These are phyloP conservation scores for Purpureocillium takamizusanense DNA, from an alignment of 2,329 filamentous ascomycete genomes.

Conservation along the genomic window DNA sequence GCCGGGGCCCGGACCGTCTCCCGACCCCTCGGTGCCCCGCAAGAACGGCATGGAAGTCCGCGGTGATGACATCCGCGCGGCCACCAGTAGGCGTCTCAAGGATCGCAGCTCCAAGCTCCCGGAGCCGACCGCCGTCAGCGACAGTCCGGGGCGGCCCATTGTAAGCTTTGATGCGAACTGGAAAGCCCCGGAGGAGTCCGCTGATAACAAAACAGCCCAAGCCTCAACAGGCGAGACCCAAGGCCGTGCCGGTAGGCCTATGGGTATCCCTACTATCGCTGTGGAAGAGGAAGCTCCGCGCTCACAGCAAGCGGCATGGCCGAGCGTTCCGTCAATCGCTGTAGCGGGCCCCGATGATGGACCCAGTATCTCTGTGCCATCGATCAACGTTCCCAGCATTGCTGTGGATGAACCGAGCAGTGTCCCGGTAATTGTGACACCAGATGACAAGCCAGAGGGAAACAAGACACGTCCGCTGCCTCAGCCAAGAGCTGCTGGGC, in stretches of 20 bases:
- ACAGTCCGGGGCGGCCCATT: conserved; percentile 83
- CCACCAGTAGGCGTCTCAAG: conserved; percentile 80
- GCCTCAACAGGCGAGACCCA: conserved; percentile 9
- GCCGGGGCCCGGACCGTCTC: conserved; percentile 14
- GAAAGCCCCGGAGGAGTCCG: conserved; percentile 60
- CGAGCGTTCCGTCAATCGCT: conserved; percentile 25
- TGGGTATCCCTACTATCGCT: conserved; percentile 45
- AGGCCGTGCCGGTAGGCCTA: conserved; percentile 18
- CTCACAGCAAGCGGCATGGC: conserved; percentile 16
- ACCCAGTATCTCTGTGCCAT: conserved; percentile 16
- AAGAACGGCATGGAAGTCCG: conserved; percentile 79
- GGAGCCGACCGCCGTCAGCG: conserved; percentile 82
- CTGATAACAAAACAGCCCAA: conserved; percentile 52
- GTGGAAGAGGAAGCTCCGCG: conserved; percentile 37
- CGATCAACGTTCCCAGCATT: conserved; percentile 42
- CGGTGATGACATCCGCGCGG: conserved; percentile 77
- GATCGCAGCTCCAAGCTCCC: conserved; percentile 83
- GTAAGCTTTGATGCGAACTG: conserved; percentile 91
- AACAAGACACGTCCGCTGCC: conserved; percentile 28
- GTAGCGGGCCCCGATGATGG: conserved; percentile 19
- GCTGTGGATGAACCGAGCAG: conserved; percentile 26
- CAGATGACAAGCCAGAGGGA: conserved; percentile 27
- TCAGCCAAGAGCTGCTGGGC: conserved; percentile 27
- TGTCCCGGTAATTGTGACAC: conserved; percentile 37
- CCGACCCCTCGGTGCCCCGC: conserved; percentile 39